Evolutionary conservation across 306 rosid species (phyloP), one percentile per base, ranked within the genome.

Genomic region (Macrotyloma uniflorum): DNA sequence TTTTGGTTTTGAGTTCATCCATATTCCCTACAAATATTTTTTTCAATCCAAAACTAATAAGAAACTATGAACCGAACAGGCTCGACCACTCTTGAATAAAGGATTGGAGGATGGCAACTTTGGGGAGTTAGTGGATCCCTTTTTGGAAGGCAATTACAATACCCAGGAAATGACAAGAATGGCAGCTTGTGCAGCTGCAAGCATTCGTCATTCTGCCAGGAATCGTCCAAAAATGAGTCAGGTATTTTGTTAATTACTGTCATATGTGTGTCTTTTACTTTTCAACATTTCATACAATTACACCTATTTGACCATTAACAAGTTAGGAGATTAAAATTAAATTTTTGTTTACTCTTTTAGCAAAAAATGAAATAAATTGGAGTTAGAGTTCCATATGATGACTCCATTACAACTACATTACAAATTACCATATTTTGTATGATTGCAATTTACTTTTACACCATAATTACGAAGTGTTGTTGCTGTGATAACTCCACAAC

Each of bases 161-260:
- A 26, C 35, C 0, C 84, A 87, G 26, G 95, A 93, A 85, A 87
- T 93, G 91, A 62, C 87, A 22, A 85, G 93, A 23, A 84, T 93
- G 92, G 88, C 87, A 16, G 91, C 93, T 4, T 87, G 91, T 0
- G 98, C 97, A 19, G 90, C 97, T 3, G 93, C 93, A 5, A 83
- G 93, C 85, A 88, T 93, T 67, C 95, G 98, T 3, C 98, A 93
- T 80, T 91, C 98, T 6, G 90, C 89, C 0, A 87, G 67, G 73
- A 88, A 84, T 54, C 98, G 98, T 64, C 79, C 97, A 0, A 91
- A 82, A 77, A 93, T 93, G 98, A 93, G 97, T 63, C 98, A 93
- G 89, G 98, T 91, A 75, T n/a, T 3, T 24, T 55, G n/a, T 55
- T 22, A 23, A 23, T 23, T 51, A 53, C 2, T 20, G 28, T 3